Percentiles rank a stretch among this genome's conserved stretches.
Evolutionary conservation across 1,139 yeast species (phyloP).

Genomic region (Kurtzmaniella natalensis): DNA sequence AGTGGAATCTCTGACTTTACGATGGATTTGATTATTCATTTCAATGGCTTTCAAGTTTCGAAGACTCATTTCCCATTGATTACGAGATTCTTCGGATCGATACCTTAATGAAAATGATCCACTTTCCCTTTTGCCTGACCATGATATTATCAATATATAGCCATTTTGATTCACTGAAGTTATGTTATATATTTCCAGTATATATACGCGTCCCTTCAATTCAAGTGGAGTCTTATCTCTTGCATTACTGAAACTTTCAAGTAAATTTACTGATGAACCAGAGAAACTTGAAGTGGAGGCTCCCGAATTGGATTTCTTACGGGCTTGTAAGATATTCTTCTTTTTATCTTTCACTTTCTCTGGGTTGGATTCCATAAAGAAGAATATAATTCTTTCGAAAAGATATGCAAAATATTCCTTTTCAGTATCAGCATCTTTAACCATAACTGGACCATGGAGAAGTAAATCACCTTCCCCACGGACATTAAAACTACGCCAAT

Average conservation of each 20-base stretch:
- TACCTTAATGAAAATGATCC: constrained; percentile 70
- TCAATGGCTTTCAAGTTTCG: constrained; percentile 40
- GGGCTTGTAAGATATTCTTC: constrained; percentile 5
- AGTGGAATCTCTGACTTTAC: constrained; percentile 37
- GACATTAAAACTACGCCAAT: constrained; percentile 92
- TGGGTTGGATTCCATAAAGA: constrained; percentile 49
- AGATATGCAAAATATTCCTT: constrained; percentile 86
- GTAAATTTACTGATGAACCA: constrained; percentile 32
- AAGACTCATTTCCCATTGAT: constrained; percentile 66
- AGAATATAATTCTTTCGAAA: constrained; percentile 81
- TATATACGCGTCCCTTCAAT: constrained; percentile 66
- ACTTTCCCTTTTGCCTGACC: constrained; percentile 75
- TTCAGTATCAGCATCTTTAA: constrained; percentile 72
- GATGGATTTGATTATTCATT: constrained; percentile 38
- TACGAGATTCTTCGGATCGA: constrained; percentile 64
- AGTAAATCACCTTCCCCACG: constrained; percentile 82
- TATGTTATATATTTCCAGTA: constrained; percentile 59
- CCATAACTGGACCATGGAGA: constrained; percentile 74
- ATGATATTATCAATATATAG: constrained; percentile 62
- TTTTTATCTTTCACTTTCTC: constrained; percentile 6
- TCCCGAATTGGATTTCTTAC: constrained; percentile 9
- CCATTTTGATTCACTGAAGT: constrained; percentile 36
- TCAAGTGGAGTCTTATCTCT: constrained; percentile 41
- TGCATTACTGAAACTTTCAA: constrained; percentile 32
- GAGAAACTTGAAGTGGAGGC: constrained; percentile 17